Base-by-base conservation (phyloP, 495 filamentous ascomycete species). In the Penicillium angulare region DNA sequence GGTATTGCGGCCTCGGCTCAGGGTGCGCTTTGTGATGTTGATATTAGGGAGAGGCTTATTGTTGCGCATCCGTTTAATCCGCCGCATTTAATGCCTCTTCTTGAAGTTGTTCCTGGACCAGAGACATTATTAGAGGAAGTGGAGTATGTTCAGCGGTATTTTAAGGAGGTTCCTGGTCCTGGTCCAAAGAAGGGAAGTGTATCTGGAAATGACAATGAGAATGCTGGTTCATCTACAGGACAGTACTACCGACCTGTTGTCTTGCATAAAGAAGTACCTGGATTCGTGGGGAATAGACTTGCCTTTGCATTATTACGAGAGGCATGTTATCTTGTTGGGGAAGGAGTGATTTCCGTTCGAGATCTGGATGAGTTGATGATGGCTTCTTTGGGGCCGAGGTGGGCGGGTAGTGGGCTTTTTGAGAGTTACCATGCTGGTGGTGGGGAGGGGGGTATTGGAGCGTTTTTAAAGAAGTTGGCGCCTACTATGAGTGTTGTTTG, bases 31-130 rank as follows among this genome's bases (percentile, higher is more conserved):
- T 58, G 48, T 21, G 27, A 38, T 0, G 69, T 79, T 64, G 40
- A 60, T 18, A 71, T 80, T 24, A 70, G 63, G 12, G 66, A 58
- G 7, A 66, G 81, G 2, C 55, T 85, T 3, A 48, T 84, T 0
- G 73, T 83, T 4, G 79, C 80, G 16, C 83, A 85, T 57, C 81
- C 82, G 1, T 86, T 81, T 52, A 85, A 86, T 33, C 83, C 80
- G 15, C 83, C 81, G 6, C 79, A 86, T 56, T 69, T 85, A 23
- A 84, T 86, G 75, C 81, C 82, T 0, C 55, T 85, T 0, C 63
- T 85, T n/a, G 81, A 85, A 60, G 62, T 84, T 46, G 82, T 84
- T 1, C 80, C 80, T 0, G 68, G 73, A 0, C 62, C 71, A 0
- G 29, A 51, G 13, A 82, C 81, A 0, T 46, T 53, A 0, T 20